Evolutionary conservation across 1,284 basidiomycete species (phyloP), one percentile per base, ranked within the genome.

Genomic region (Boletus semigastroideus): DNA sequence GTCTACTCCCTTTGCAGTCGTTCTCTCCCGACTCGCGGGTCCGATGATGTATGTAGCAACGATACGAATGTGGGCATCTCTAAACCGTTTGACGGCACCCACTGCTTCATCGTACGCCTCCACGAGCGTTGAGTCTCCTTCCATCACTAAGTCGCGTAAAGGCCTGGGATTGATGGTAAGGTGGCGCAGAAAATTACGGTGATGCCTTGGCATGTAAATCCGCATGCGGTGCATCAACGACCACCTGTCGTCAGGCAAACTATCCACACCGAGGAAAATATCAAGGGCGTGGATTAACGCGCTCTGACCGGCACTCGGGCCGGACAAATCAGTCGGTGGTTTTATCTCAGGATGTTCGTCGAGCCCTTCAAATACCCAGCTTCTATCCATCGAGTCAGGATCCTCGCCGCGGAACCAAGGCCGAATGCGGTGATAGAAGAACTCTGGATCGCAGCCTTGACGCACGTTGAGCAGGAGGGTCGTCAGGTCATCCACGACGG

Each of bases 361-460:
- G 4, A 90, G 71, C 14, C 92, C 92, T 55, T 94, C 84, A 61
- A 92, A 97, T 8, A 81, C 63, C 94, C 95, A 99, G 42, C 79
- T 81, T 13, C 81, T 71, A 34, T 74, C 65, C 12, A 74, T 72
- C 5, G 77, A 69, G 57, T 83, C 82, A 2, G 87, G 85, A 65
- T 94, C 91, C 30, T 84, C 83, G 5, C 94, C 95, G 22, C 84
- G 79, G 74, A 98, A 93, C 94, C 95, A 98, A 0, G 94, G 95
- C 13, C 95, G 79, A 55, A 98, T 86, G 34, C 82, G 74, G 68
- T 88, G 81, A 70, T 94, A 98, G 63, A 97, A 98, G 30, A 84
- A 75, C 9, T 80, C 76, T 0, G 94, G 92, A 56, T 88, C 82
- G 67, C 92, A 92, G 7, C 83, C 86, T 7, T 84, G 77, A 52